phyloP scores from a whole-genome alignment of 2,329 filamentous ascomycete genomes.

The Penicillium sp. region DNA sequence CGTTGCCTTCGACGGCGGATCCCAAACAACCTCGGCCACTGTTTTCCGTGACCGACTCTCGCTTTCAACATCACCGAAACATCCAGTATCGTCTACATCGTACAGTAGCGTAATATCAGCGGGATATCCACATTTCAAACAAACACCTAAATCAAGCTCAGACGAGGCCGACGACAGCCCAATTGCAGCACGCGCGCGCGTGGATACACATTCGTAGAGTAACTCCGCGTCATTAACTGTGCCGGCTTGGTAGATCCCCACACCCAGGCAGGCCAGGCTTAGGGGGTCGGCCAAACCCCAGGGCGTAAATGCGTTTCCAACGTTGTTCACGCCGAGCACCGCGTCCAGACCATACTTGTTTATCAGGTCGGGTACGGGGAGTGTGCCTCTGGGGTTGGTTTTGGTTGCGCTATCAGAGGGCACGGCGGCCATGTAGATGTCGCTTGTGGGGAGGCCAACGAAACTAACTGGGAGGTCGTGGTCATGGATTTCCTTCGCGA shows the following conservation, averaged over 20 bases:
- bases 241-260: conserved; percentile 71
- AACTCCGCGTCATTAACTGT: conserved; percentile 63
- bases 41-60: conserved; percentile 31
- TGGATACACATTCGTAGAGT: conserved; percentile 61
- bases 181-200: conserved; percentile 45
- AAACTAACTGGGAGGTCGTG: conserved; percentile 65
- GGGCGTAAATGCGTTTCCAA: conserved; percentile 76
- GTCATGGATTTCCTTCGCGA: conserved; percentile 55
- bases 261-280: conserved; percentile 64
- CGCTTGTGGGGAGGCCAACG: conserved; percentile 71
- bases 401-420: conserved; percentile 27
- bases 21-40: conserved; percentile 46
- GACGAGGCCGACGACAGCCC: conserved; percentile 27
- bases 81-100: conserved; percentile 38
- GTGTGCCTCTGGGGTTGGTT: conserved; percentile 59
- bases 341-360: conserved; percentile 61
- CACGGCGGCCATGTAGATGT: conserved; percentile 71
- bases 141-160: conserved; percentile 1
- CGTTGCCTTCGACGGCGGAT: conserved; percentile 36
- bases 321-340: conserved; percentile 71
- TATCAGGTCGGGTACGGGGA: conserved; percentile 67
- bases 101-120: conserved; percentile 32
- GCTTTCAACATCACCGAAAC: conserved; percentile 23
- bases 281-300: conserved; percentile 71
- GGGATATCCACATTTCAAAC: conserved; percentile 17